phyloP scores from a whole-genome alignment of 345 rosid genomes.

The Mangifera indica region DNA sequence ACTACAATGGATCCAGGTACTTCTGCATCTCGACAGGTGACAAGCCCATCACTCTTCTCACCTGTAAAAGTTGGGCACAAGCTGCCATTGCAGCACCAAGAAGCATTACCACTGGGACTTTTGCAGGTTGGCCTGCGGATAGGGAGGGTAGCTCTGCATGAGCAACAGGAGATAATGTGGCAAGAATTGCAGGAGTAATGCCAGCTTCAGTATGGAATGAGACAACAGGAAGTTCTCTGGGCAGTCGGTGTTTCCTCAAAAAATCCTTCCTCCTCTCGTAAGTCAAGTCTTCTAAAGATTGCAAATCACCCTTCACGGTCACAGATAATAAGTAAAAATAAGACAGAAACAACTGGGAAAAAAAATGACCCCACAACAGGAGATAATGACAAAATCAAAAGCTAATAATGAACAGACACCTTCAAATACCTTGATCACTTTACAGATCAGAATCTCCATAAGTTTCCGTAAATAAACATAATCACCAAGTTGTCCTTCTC shows the following conservation, averaged over 20 bases:
- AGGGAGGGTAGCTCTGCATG: slow-evolving; percentile 80
- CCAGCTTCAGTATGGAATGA: slow-evolving; percentile 92
- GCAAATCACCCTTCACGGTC: slow-evolving; percentile 74
- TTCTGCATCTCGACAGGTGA: slow-evolving; percentile 83
- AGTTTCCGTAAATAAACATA: slow-evolving; percentile 73
- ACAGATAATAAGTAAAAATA: not conserved
- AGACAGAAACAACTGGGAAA: not conserved
- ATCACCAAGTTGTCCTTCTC: slow-evolving; percentile 96
- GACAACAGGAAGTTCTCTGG: slow-evolving; percentile 74
- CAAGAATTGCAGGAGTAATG: slow-evolving; percentile 70
- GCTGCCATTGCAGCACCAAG: slow-evolving; percentile 98
- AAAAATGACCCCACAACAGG: not conserved
- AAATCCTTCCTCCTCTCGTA: slow-evolving; percentile 84
- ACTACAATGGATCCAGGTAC: slow-evolving; percentile 93
- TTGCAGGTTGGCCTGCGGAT: slow-evolving; percentile 50
- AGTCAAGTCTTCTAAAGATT: slow-evolving; percentile 91
- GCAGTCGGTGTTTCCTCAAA: slow-evolving; percentile 64
- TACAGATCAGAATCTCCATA: slow-evolving; percentile 86
- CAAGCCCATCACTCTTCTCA: slow-evolving; percentile 93
- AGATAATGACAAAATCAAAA: not conserved
- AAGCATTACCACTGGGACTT: slow-evolving; percentile 81
- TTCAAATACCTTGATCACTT: slow-evolving; percentile 77
- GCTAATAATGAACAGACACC: not conserved
- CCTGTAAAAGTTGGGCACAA: slow-evolving; percentile 81
- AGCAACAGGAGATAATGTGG: slow-evolving; percentile 81